Base-by-base conservation (phyloP, 2,329 filamentous ascomycete genomes). In the Aschersonia sp. region DNA sequence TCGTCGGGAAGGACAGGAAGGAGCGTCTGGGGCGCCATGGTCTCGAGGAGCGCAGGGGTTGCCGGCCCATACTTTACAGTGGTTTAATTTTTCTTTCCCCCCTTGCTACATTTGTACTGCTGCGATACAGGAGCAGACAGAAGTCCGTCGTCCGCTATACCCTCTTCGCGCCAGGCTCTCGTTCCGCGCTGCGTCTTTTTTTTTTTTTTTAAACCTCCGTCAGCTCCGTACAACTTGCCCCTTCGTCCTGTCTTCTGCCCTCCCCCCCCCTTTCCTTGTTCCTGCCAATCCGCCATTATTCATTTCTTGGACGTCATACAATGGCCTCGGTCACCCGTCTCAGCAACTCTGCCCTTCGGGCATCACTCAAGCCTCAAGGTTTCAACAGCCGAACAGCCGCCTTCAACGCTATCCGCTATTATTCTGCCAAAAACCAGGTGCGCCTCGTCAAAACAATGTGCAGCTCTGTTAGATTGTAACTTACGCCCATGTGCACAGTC, bases 291-390 rank as follows among this genome's bases (percentile, higher is more conserved):
- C 22, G 32, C 39, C 30, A 42, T 29, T 51, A 6, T 12, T 22
- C 39, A 22, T 22, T n/a, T 53, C 54, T 48, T 55, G 42, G 7
- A 53, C 61, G 59, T 61, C 51, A 55, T 57, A 59, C 70, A 71
- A 95, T 95, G 87, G 84, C 87, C 66, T 81, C 87, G 63, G 78
- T 86, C 65, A 71, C 92, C 66, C 84, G 87, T 75, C 69, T 94
- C 63, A 81, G 83, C 72, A 81, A 84, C 63, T 78, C 85, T 67
- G 81, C 86, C 68, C 76, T 97, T 65, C 83, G 89, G 72, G 78
- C 86, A 63, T 81, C 84, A 51, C 70, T 87, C 63, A 71, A 76
- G 63, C 71, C 79, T 58, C 75, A 81, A 56, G 74, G 81, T 63
- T 76, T 87, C 62, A 75, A 76, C 65, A 75, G 80, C 64, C 80